Evolutionary conservation across 306 rosid species (phyloP), one percentile per base, ranked within the genome.

Genomic region (Cucumis cinereus): DNA sequence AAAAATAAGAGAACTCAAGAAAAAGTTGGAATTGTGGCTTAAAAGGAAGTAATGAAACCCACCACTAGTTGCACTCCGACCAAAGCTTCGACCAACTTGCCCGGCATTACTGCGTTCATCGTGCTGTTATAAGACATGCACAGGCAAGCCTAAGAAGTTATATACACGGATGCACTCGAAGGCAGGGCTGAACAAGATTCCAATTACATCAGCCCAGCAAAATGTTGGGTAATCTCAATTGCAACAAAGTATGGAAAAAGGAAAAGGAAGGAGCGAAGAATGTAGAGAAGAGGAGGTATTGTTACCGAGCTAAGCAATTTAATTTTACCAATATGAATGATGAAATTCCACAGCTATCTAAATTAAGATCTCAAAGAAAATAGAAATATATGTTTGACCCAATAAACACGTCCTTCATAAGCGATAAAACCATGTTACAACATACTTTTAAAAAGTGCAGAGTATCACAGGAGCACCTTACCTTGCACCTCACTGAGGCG

Each of bases 61-160:
- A 93, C 98, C 95, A 53, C 84, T 75, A 78, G 85, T 75, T 82
- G 86, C 79, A 70, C 85, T 79, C 54, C 74, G 81, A 57, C 80
- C 83, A 73, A 83, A 77, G 80, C 86, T 81, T 67, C 84, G 88
- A 81, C 87, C 87, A 88, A 73, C 83, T 79, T 85, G 88, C 84
- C 82, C 81, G 62, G 86, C 77, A 84, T 57, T 85, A 73, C 87
- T 86, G 75, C 83, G 85, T 77, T 85, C 89, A 54, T 79, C 85
- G 56, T 88, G 91, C 96, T 93, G 95, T 82, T 87, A 90, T 74
- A 89, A 90, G 85, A 88, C 89, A 90, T 64, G 85, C 85, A 87
- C 81, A 86, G 86, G 84, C 87, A 92, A 88, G 90, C 86, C 91
- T 83, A 87, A 83, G 79, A 84, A 82, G 83, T 86, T 82, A 91